A percentile compares a stretch with the other conserved stretches of the same genome.
Evolutionary conservation across 192 early-diverging fungal genomes (phyloP).

Genomic region (Coemansia sp.): DNA sequence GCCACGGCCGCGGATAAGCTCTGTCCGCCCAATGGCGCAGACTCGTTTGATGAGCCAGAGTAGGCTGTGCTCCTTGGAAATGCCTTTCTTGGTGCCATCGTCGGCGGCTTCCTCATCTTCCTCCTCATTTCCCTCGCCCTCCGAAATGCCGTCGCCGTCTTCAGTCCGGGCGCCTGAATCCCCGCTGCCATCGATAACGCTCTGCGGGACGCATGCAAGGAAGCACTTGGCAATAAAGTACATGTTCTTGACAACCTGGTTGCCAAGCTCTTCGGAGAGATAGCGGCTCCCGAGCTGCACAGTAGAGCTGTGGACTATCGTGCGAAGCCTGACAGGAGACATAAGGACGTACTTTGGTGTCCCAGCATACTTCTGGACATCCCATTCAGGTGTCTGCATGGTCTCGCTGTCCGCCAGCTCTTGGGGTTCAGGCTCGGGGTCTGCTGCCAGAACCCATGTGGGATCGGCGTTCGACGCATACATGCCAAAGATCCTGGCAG

Average conservation of each 20-base stretch:
- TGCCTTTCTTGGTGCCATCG: conserved; percentile 13
- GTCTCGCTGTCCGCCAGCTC: not conserved
- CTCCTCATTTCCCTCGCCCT: conserved; percentile 43
- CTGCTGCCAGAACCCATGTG: conserved; percentile 45
- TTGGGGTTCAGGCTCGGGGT: not conserved
- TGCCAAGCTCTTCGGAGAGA: conserved; percentile 76
- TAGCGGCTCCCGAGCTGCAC: conserved; percentile 67
- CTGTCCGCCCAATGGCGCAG: conserved; percentile 39
- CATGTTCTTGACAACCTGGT: conserved; percentile 91
- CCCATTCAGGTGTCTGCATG: conserved; percentile 18
- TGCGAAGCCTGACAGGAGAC: conserved; percentile 46
- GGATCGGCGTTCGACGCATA: conserved; percentile 75
- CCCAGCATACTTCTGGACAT: conserved; percentile 24
- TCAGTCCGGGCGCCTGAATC: not conserved
- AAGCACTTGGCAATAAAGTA: conserved; percentile 87
- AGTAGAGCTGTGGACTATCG: conserved; percentile 56
- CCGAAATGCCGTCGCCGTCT: conserved; percentile 24
- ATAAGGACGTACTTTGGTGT: conserved; percentile 35
- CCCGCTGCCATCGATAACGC: conserved; percentile 9
- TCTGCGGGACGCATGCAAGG: conserved; percentile 29
- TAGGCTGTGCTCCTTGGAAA: conserved; percentile 26
- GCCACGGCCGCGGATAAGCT: conserved; percentile 44
- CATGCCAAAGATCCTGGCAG: conserved; percentile 71
- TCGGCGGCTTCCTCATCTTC: conserved; percentile 34
- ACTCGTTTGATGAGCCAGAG: conserved; percentile 52